Percentiles rank a stretch among this genome's conserved stretches.
Conservation (phyloP, 2,329 filamentous ascomycete species). For the Cladophialophora carrionii region DNA sequence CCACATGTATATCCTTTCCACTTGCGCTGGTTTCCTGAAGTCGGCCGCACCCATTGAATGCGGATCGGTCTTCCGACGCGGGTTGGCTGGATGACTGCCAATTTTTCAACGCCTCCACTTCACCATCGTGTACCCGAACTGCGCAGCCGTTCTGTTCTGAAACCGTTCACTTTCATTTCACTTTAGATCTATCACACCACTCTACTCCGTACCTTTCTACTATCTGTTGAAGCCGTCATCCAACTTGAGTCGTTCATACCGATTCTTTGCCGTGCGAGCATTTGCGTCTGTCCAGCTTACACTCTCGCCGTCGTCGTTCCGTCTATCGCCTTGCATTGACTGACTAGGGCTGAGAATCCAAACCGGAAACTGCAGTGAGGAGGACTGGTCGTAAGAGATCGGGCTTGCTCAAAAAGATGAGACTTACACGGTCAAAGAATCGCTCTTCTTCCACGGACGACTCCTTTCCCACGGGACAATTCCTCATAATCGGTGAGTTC, state of each 20-base stretch:
- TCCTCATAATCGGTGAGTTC: constrained; percentile 77
- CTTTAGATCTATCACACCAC: background rate
- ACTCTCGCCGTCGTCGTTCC: background rate
- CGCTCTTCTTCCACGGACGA: constrained; percentile 59
- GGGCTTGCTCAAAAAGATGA: constrained; percentile 57
- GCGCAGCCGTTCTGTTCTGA: background rate
- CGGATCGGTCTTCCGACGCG: background rate
- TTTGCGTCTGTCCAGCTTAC: background rate
- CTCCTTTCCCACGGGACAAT: constrained; percentile 78
- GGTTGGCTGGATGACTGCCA: constrained; percentile 4
- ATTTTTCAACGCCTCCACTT: constrained; percentile 14
- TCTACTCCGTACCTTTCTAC: constrained; percentile 1
- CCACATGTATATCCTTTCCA: background rate
- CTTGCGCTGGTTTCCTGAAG: background rate
- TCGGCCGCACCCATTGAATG: background rate
- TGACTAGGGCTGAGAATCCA: constrained; percentile 7
- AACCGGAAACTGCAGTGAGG: constrained; percentile 15
- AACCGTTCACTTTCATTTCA: constrained; percentile 1
- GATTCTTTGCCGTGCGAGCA: background rate
- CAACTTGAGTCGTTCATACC: background rate
- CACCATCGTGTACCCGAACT: constrained; percentile 7
- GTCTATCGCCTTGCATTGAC: constrained; percentile 6
- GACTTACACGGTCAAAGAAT: constrained; percentile 62
- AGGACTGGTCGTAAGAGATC: constrained; percentile 54
- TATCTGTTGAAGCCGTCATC: background rate